Conservation (phyloP, 768 basidiomycete species). For the Gyrodon lividus region DNA sequence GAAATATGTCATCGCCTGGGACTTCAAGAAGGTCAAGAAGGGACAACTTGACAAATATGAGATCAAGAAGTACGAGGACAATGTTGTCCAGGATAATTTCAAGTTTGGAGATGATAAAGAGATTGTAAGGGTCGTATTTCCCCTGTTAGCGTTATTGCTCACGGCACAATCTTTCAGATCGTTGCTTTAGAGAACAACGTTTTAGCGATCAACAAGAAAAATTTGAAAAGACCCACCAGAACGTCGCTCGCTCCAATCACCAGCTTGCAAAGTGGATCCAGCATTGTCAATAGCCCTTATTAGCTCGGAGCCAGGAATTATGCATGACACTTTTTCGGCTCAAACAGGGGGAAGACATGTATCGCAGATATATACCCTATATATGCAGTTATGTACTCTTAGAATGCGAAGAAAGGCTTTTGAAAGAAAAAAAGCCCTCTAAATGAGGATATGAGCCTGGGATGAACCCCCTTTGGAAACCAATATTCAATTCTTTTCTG, state of each 20-base stretch:
- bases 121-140: conserved; percentile 59
- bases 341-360: conserved; percentile 7
- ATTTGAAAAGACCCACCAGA: conserved; percentile 78
- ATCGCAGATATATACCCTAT: conserved; percentile 18
- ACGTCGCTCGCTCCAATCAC: conserved; percentile 57
- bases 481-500: conserved; percentile 14
- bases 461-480: background rate
- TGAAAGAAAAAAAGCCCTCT: conserved; percentile 3
- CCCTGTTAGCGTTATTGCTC: background rate
- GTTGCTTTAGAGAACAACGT: conserved; percentile 95
- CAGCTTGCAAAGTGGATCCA: conserved; percentile 49
- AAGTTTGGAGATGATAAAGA: conserved; percentile 96
- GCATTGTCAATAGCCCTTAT: conserved; percentile 69
- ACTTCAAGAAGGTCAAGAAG: conserved; percentile 93
- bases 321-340: background rate
- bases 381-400: background rate
- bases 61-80: conserved; percentile 94
- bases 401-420: conserved; percentile 2
- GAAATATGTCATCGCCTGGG: conserved; percentile 92
- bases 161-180: conserved; percentile 53
- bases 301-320: conserved; percentile 23
- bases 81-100: conserved; percentile 97
- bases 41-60: conserved; percentile 91
- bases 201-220: conserved; percentile 91
- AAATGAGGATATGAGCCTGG: conserved; percentile 22